Percentiles rank a stretch among this genome's conserved stretches.
These are phyloP conservation scores for Excoecaria agallocha DNA, from an alignment of 345 rosid species.

Conservation along the genomic window DNA sequence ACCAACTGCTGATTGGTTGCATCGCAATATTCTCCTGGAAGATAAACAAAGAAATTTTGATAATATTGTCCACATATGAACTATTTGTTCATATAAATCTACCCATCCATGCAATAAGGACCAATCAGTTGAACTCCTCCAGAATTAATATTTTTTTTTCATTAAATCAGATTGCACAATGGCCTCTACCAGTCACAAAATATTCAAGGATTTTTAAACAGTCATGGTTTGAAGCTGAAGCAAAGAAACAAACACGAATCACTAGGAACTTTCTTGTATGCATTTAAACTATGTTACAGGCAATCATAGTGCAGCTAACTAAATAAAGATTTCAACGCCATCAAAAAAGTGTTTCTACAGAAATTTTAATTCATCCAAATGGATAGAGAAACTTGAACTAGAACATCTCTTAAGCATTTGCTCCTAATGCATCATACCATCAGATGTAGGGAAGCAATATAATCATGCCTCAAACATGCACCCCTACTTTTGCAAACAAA, in stretches of 20 bases:
- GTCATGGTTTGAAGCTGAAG: background rate
- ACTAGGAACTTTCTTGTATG: background rate
- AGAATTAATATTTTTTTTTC: background rate
- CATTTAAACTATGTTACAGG: background rate
- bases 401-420: background rate
- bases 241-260: background rate
- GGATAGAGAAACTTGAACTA: background rate
- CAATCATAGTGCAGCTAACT: background rate
- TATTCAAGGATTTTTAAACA: background rate
- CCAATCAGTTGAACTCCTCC: background rate
- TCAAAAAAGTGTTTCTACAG: background rate
- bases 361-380: background rate
- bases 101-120: background rate
- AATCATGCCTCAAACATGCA: background rate
- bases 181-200: background rate
- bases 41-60: no score
- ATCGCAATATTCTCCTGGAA: no score
- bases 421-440: conserved; percentile 4
- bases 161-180: background rate
- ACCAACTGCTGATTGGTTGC: background rate
- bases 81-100: background rate
- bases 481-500: no score
- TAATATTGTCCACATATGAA: background rate
- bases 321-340: background rate
- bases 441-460: background rate